Percentiles rank a stretch among this genome's conserved stretches.
Conservation (phyloP, 2,329 filamentous ascomycete species). For the Curvularia sp. region DNA sequence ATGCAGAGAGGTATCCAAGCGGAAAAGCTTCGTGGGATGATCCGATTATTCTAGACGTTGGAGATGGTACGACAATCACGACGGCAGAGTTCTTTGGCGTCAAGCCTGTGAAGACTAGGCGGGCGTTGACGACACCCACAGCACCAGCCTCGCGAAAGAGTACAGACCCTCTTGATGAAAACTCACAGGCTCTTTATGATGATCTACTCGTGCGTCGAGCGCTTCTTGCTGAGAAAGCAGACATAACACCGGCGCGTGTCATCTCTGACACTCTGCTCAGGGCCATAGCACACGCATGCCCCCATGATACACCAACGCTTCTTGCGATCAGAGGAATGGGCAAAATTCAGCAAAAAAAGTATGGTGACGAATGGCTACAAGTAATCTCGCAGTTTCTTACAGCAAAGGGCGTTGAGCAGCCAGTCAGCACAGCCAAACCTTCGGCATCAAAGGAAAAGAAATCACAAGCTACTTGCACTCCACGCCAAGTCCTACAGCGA, state of each 20-base stretch:
- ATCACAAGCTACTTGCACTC: slow-evolving; percentile 7
- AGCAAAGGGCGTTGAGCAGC: slow-evolving; percentile 6
- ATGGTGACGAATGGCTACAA: slow-evolving; percentile 40
- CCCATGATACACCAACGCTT: slow-evolving; percentile 27
- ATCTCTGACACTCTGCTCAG: slow-evolving; percentile 33
- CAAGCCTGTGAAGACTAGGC: slow-evolving; percentile 14
- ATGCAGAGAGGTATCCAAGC: slow-evolving; percentile 39
- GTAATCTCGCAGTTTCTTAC: slow-evolving; percentile 30
- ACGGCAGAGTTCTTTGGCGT: slow-evolving; percentile 35
- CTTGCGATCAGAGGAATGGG: slow-evolving; percentile 39
- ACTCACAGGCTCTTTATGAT: slow-evolving; percentile 30
- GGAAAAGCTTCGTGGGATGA: slow-evolving; percentile 19
- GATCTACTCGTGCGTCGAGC: slow-evolving; percentile 28
- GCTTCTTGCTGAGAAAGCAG: slow-evolving; percentile 22
- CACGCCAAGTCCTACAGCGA: too few relatives aligned
- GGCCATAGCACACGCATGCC: slow-evolving; percentile 34
- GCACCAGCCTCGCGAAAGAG: slow-evolving; percentile 1
- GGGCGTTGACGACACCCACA: slow-evolving; percentile 6
- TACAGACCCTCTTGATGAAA: slow-evolving; percentile 19
- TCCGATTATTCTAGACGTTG: slow-evolving; percentile 32
- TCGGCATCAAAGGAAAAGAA: not conserved
- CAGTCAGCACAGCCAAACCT: not conserved
- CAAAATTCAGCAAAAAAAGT: slow-evolving; percentile 24
- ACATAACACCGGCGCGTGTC: slow-evolving; percentile 24
- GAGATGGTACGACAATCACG: slow-evolving; percentile 28